A percentile compares a stretch with the other conserved stretches of the same genome.
phyloP scores from a whole-genome alignment of 495 filamentous ascomycete genomes.

The Aspergillus biplanus region DNA sequence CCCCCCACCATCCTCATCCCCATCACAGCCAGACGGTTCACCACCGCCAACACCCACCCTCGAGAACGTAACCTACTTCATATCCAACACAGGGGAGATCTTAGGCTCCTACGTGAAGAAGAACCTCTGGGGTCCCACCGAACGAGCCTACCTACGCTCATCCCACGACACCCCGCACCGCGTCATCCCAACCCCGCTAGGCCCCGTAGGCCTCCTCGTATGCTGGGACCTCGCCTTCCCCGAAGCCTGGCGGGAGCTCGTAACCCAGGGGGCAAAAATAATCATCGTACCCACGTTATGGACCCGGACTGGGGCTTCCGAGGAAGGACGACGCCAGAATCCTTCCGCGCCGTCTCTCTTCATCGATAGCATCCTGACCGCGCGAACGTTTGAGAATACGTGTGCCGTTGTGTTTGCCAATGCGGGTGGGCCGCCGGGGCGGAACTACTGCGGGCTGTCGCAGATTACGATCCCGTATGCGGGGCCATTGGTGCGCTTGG shows the following conservation, averaged over 20 bases:
- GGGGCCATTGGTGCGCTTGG: constrained; percentile 6
- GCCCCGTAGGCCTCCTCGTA: constrained; percentile 70
- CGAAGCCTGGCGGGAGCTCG: constrained; percentile 74
- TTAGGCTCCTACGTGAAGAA: constrained; percentile 59
- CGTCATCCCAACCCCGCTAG: constrained; percentile 64
- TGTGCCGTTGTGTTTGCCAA: constrained; percentile 11
- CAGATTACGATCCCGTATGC: constrained; percentile 14
- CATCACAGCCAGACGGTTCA: neutral
- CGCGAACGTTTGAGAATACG: constrained; percentile 12
- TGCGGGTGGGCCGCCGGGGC: constrained; percentile 10
- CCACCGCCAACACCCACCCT: neutral
- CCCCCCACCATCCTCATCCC: neutral
- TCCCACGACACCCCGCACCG: neutral
- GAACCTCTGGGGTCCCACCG: constrained; percentile 10
- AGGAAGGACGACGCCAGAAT: neutral
- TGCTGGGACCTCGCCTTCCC: constrained; percentile 87
- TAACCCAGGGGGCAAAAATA: constrained; percentile 69
- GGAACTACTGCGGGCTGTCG: constrained; percentile 13
- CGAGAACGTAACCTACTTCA: constrained; percentile 73
- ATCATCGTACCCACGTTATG: constrained; percentile 78
- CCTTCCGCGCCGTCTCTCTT: constrained; percentile 1
- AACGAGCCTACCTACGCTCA: neutral
- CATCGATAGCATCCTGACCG: constrained; percentile 1
- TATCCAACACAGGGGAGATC: constrained; percentile 62
- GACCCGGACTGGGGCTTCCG: constrained; percentile 30